A percentile compares a stretch with the other conserved stretches of the same genome.
Evolutionary conservation across 176 grass and related monocot genomes (phyloP).

Genomic region (Rhipidocladum racemiflorum): DNA sequence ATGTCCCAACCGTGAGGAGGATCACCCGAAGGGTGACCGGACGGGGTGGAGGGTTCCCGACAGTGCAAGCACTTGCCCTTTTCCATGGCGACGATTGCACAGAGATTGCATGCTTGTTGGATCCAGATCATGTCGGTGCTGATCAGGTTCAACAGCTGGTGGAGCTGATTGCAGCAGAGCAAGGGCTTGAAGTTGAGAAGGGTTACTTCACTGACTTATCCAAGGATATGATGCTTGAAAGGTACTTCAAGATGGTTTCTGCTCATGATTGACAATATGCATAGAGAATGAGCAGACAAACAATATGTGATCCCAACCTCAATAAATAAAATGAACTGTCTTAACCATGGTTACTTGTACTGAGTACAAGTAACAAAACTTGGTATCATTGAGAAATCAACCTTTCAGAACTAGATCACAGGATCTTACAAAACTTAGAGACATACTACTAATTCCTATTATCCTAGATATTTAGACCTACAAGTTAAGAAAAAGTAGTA

Average conservation of each 20-base stretch:
- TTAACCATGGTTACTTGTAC: not conserved
- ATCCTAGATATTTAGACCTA: not conserved
- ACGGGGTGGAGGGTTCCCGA: conserved; percentile 51
- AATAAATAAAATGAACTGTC: not conserved
- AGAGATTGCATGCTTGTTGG: conserved; percentile 71
- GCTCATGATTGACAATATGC: conserved; percentile 14
- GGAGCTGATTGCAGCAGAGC: conserved; percentile 48
- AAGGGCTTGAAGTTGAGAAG: conserved; percentile 61
- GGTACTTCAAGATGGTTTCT: conserved; percentile 42
- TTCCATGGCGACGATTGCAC: conserved; percentile 49
- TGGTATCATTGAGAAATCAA: not conserved
- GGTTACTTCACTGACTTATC: conserved; percentile 79
- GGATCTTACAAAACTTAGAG: not conserved
- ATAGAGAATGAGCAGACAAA: not conserved
- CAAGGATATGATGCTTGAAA: conserved; percentile 54
- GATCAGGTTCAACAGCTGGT: conserved; percentile 58
- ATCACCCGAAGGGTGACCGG: conserved; percentile 54
- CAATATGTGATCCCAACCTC: not conserved
- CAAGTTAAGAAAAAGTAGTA: not conserved
- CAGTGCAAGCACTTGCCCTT: conserved; percentile 64
- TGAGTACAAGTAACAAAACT: not conserved
- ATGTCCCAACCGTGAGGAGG: conserved; percentile 45
- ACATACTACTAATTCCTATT: not conserved
- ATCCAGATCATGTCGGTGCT: conserved; percentile 42
- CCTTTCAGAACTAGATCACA: not conserved